Base-by-base conservation (phyloP, 2,329 filamentous ascomycete species). In the Fusarium coicis region DNA sequence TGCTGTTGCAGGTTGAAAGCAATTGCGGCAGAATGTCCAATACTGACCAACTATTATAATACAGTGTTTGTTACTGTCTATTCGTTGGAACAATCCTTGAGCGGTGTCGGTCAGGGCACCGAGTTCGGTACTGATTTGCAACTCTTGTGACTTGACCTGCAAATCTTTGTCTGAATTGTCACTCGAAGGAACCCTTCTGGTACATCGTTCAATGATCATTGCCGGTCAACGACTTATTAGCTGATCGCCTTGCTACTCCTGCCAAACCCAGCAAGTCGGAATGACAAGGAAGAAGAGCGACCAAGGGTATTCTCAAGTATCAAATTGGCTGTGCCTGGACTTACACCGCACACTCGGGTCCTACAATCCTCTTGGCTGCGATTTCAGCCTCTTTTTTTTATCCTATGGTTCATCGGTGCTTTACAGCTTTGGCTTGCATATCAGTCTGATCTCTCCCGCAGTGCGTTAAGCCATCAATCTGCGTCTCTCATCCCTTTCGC, bases 61-160 rank as follows among this genome's bases (percentile, higher is more conserved):
- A 73, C 71, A 73, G 71, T 73, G 70, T 36, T 23, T 43, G 1
- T 30, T 15, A 72, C 69, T 72, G 69, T 72, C 44, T 63, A 34
- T 57, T 54, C 34, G 42, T 47, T 30, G 21, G n/a, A 37, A 43
- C 39, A 32, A 56, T 19, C 67, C 67, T 52, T 55, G 63, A 74
- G 71, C 67, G 55, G 67, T 72, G 71, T 74, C 67, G 67, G 63
- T 74, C 71, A 65, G 43, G 16, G 47, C 42, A 47, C 71, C 71
- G 49, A 68, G 59, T 72, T 66, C 26, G 67, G 71, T 43, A 47
- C 65, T 68, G 71, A 74, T 74, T 74, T 67, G 64, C 71, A 55
- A 46, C 55, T 61, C 46, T 57, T 50, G 42, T 36, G 52, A 72
- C 58, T 64, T 52, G 44, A 40, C n/a, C 30, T 71, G 59, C 58